Base-by-base conservation (phyloP, 345 rosid genomes). In the Salix arbutifolia region DNA sequence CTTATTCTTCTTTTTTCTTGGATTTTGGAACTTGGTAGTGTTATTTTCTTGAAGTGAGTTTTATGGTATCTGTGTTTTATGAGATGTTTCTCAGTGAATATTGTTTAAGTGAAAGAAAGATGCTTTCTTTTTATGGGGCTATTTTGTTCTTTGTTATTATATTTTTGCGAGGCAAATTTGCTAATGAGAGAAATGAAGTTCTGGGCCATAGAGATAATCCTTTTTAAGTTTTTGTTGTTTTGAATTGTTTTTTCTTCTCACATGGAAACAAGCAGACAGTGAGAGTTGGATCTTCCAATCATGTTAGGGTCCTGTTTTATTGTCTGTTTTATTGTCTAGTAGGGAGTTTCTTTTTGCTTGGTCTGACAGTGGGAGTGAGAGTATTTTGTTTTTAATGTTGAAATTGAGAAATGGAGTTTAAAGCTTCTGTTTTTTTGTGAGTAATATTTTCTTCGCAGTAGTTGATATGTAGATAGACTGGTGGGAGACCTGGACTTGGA, bases 401-500 rank as follows among this genome's bases (percentile, higher is more conserved):
- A 62, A 17, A 60, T 42, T 16, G 11, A 46, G 26, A 76, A 71
- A 1, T 46, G 31, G 11, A 46, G 23, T 62, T 5, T 46, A 3
- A 33, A 17, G 72, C 17, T 21, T 61, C 1, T 60, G 9, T 3
- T 30, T 42, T 2, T 40, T 46, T 3, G 35, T 7, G 61, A 14
- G n/a, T 69, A 18, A 13, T 69, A 2, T 44, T 62, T 76, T 38
- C 48, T 52, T 65, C 14, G 8, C 17, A 48, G 50, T 76, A 17
- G 16, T 26, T 69, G 67, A 69, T 76, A 19, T 58, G 50, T 53
- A 35, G 23, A 38, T 38, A 26, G 28, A 35, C 8, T 16, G 4
- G 8, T 62, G 9, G 23, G 70, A n/a, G 69, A 33, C 64, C 28
- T 71, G 75, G 65, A 53, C n/a, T 11, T 76, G 68, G 21, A 65